Base-by-base conservation (phyloP, 108 stramenopile genomes). In the Epithemia pelagica region DNA sequence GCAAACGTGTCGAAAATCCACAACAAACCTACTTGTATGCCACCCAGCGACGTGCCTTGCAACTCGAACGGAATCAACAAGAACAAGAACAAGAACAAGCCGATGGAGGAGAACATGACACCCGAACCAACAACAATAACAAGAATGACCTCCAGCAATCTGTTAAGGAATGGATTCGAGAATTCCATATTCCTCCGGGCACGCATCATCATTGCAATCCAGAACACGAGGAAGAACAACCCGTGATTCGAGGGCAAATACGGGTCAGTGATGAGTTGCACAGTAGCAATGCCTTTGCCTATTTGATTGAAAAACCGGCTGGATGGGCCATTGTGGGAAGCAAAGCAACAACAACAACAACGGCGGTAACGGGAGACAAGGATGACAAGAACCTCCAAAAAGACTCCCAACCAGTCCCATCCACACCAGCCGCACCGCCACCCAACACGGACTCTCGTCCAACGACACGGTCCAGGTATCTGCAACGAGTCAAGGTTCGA, bases 311-410 rank as follows among this genome's bases (percentile, higher is more conserved):
- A 29, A 91, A 91, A 64, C 90, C 90, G 21, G 75, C 71, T 0
- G 90, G 90, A 64, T 91, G 90, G 90, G 62, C 82, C 46, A 88
- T 91, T 55, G 53, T 91, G 55, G 90, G 85, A 29, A 73, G 80
- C 19, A 24, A 53, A 30, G 66, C n/a, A 5, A 3, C 46, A 19
- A 10, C 31, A 46, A 7, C 37, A 37, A 37, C 28, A 32, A 25
- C 26, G 32, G 28, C 58, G n/a, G 30, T 25, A 24, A 46, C 61
- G 52, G 64, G 65, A 19, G 62, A 5, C 37, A 65, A 32, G 27
- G 33, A 56, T 24, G 1, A 0, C 46, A 24, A 27, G 30, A 69
- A 22, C 32, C 52, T 27, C 30, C 3, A 32, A 52, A 18, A 32
- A 58, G 18, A 23, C 7, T 19, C 51, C 28, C 15, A 62, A 52